Percentiles rank a stretch among this genome's conserved stretches.
These are phyloP conservation scores for Verticillium isaacii DNA, from an alignment of 2,329 filamentous ascomycete species.

Conservation along the genomic window DNA sequence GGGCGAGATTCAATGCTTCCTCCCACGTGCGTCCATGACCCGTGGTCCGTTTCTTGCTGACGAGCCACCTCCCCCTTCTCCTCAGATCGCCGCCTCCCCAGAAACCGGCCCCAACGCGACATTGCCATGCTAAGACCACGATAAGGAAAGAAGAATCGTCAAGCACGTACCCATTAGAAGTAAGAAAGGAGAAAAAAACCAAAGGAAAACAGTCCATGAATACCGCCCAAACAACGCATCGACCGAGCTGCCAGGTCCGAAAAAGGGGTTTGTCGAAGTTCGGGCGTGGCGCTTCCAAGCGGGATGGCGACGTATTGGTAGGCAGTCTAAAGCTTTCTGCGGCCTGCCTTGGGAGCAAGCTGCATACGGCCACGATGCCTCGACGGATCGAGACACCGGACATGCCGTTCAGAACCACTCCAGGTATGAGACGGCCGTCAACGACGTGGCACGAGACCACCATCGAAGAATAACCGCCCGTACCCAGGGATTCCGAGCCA, in stretches of 20 bases:
- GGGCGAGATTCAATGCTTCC: neutral
- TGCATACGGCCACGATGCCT: conserved; percentile 22
- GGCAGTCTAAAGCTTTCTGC: neutral
- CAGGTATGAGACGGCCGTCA: neutral
- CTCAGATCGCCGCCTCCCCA: conserved; percentile 25
- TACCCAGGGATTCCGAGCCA: conserved; percentile 25
- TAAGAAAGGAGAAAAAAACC: conserved; percentile 15
- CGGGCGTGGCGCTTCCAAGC: neutral
- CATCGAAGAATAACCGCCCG: neutral
- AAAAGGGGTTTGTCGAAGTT: neutral
- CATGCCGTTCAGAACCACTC: conserved; percentile 29
- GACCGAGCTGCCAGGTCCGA: conserved; percentile 16
- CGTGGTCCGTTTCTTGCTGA: neutral
- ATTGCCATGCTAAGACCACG: conserved; percentile 17
- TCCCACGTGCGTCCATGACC: neutral
- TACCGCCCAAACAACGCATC: conserved; percentile 24
- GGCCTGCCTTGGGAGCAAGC: neutral
- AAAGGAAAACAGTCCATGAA: conserved; percentile 5
- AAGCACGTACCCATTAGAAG: conserved; percentile 7
- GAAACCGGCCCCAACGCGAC: conserved; percentile 23
- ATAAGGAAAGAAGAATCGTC: conserved; percentile 8
- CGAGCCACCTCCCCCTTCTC: neutral
- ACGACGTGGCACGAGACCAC: neutral
- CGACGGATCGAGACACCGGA: conserved; percentile 26
- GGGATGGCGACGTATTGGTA: neutral